Percentiles rank a stretch among this genome's conserved stretches.
These are phyloP conservation scores for Penicillium sp. DNA, from an alignment of 2,329 filamentous ascomycete species.

Conservation along the genomic window DNA sequence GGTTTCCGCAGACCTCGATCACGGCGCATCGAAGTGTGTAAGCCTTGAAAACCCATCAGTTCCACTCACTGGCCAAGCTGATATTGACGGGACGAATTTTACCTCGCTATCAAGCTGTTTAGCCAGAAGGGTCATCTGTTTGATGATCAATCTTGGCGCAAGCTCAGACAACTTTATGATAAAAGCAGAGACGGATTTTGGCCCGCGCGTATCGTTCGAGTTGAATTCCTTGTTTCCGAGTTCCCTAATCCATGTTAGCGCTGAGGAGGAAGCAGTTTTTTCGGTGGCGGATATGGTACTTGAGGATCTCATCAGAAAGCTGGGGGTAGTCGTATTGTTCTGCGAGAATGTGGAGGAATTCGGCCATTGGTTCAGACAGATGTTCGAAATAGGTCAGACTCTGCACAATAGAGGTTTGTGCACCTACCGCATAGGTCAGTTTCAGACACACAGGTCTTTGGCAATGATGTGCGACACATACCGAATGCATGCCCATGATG, in stretches of 20 bases:
- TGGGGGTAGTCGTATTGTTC: slow-evolving; percentile 98
- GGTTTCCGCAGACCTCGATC: slow-evolving; percentile 95
- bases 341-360: slow-evolving; percentile 91
- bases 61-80: background rate
- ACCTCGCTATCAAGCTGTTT: slow-evolving; percentile 95
- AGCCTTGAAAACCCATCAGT: slow-evolving; percentile 53
- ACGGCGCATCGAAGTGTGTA: slow-evolving; percentile 91
- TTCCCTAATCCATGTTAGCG: slow-evolving; percentile 55
- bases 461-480: slow-evolving; percentile 37
- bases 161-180: slow-evolving; percentile 91
- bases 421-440: slow-evolving; percentile 56
- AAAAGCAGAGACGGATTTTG: slow-evolving; percentile 93
- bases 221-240: slow-evolving; percentile 98
- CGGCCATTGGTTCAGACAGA: slow-evolving; percentile 97
- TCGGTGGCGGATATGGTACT: slow-evolving; percentile 30
- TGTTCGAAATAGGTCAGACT: slow-evolving; percentile 98
- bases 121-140: slow-evolving; percentile 92
- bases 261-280: background rate
- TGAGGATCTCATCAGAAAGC: slow-evolving; percentile 85
- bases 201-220: slow-evolving; percentile 89
- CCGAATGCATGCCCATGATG: slow-evolving; percentile 96
- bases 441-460: background rate
- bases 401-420: slow-evolving; percentile 96
- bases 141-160: slow-evolving; percentile 86
- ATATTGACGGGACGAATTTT: slow-evolving; percentile 15